These are phyloP conservation scores for Schizochytrium sp. DNA, from an alignment of 108 stramenopile genomes.

Conservation along the genomic window DNA sequence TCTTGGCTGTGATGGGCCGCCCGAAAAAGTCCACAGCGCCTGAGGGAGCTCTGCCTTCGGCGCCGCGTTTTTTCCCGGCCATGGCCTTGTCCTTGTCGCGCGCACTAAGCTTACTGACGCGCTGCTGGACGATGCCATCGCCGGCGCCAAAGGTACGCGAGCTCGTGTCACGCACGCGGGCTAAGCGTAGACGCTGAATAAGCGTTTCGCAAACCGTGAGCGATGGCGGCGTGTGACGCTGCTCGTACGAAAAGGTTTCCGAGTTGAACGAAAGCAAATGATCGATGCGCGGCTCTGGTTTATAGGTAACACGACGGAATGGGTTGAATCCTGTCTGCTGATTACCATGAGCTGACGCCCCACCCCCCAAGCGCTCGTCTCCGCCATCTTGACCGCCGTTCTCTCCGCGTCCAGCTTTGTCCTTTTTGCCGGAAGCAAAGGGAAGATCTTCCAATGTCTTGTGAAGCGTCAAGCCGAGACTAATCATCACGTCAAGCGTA, in stretches of 20 bases:
- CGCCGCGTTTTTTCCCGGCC: background rate
- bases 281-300: background rate
- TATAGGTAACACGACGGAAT: background rate
- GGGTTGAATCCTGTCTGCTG: background rate
- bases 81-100: background rate
- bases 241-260: background rate
- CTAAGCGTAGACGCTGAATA: background rate
- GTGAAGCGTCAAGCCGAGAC: background rate
- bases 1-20: background rate
- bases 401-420: no score
- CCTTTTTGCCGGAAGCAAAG: background rate
- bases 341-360: no score
- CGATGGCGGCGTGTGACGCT: background rate
- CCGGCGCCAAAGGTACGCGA: background rate
- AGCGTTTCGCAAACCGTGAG: background rate
- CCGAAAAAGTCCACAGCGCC: conserved; percentile 11
- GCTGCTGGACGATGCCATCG: background rate
- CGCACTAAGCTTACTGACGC: background rate
- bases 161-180: background rate
- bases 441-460: background rate
- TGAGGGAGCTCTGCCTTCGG: background rate
- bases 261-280: background rate
- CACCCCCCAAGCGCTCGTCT: no score
- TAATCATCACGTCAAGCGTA: background rate
- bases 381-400: no score